Base-by-base conservation (phyloP, 2,329 filamentous ascomycete species). In the Fonsecaea pedrosoi region DNA sequence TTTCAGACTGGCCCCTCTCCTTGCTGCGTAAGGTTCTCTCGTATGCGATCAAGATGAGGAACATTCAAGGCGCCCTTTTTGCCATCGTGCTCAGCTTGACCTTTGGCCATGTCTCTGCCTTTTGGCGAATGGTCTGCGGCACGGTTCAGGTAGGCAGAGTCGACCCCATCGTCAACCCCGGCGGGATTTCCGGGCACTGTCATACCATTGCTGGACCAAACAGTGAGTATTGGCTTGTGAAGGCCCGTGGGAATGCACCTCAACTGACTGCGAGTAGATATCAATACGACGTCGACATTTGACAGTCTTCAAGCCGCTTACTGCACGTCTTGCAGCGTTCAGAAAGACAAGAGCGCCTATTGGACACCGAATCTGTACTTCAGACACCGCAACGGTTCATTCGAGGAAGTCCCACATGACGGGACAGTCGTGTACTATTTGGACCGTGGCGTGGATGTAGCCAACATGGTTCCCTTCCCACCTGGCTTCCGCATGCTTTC, bases 41-140 rank as follows among this genome's bases (percentile, higher is more conserved):
- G 21, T 56, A 58, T 38, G 59, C 34, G 38, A 37, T 61, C 58
- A 69, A 60, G 38, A 69, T 69, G 68, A 67, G 34, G 62, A 69
- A 56, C 56, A 58, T 67, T 55, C 64, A 63, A 54, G 58, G 55
- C 30, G 68, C 62, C 38, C 35, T 69, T 59, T 59, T 70, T 64
- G 61, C 56, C 34, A 60, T 70, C 57, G 32, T 70, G 48, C 64
- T 70, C 61, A 64, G 54, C 55, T 64, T 65, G 64, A 53, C 40
- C 21, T 65, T 67, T 32, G 67, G 55, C 61, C 57, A 67, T 53
- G 84, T 82, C 55, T 76, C 85, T 73, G 93, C 90, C 67, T 97
- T 96, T 79, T 97, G 92, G 92, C 92, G 92, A 76, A 91, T 96
- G 86, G 90, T 91, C 74, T 97, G 92, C 78, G 86, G 72, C 87